A percentile compares a stretch with the other conserved stretches of the same genome.
phyloP scores from a whole-genome alignment of 2,329 filamentous ascomycete species.

The Exserohilum turcica region DNA sequence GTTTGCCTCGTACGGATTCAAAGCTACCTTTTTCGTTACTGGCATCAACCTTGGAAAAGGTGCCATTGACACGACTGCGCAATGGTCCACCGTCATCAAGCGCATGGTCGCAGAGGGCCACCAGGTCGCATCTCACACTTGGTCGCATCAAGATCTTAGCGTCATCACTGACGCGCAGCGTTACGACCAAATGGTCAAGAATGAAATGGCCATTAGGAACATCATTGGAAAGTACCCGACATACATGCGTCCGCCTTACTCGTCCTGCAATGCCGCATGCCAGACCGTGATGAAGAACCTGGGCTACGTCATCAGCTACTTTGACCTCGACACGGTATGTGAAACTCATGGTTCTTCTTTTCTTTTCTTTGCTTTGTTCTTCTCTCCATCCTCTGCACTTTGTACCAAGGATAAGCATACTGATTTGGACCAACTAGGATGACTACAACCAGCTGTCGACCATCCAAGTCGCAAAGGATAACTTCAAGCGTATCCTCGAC shows the following conservation, averaged over 20 bases:
- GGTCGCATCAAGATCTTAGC: conserved; percentile 59
- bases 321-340: conserved; percentile 60
- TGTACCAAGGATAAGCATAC: not conserved
- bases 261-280: conserved; percentile 52
- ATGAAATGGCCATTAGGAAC: conserved; percentile 61
- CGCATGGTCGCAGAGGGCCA: conserved; percentile 62
- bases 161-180: conserved; percentile 51
- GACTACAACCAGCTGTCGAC: conserved; percentile 44
- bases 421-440: conserved; percentile 34
- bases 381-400: no score
- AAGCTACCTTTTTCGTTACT: conserved; percentile 71
- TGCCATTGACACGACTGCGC: conserved; percentile 56
- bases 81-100: conserved; percentile 59
- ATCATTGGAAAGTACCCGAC: conserved; percentile 61
- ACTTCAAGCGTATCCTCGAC: conserved; percentile 46
- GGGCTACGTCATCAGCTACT: conserved; percentile 65
- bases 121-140: conserved; percentile 65
- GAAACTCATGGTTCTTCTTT: no score
- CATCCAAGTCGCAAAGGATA: conserved; percentile 45
- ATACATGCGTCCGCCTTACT: conserved; percentile 59
- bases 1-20: conserved; percentile 61
- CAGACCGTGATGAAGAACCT: conserved; percentile 49
- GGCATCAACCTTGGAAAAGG: conserved; percentile 63
- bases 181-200: conserved; percentile 58
- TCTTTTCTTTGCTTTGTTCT: no score